Conservation (phyloP, 331 rosid species). For the Malus hybrid region DNA sequence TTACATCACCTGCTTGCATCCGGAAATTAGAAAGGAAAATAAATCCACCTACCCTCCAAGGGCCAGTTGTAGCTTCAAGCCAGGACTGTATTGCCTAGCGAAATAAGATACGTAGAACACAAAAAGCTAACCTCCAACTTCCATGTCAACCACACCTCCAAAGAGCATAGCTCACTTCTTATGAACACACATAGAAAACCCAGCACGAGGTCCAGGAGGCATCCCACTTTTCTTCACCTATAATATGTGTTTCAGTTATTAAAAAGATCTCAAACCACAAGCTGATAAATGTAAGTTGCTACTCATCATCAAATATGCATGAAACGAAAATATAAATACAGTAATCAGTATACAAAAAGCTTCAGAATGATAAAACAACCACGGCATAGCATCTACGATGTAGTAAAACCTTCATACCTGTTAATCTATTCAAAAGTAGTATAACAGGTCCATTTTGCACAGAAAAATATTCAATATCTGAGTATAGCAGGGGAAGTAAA, state of each 20-base stretch:
- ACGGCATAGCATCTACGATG: background rate
- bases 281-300: background rate
- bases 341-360: background rate
- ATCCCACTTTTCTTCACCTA: conserved; percentile 95
- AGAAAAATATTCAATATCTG: background rate
- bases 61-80: conserved; percentile 9
- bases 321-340: background rate
- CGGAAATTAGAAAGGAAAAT: conserved; percentile 1
- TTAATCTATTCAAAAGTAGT: background rate
- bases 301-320: background rate
- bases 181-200: conserved; percentile 92
- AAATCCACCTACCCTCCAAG: background rate
- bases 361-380: background rate
- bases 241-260: conserved; percentile 10
- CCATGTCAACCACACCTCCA: conserved; percentile 98
- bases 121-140: conserved; percentile 65
- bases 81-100: conserved; percentile 10
- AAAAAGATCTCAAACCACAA: conserved; percentile 3
- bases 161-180: conserved; percentile 84
- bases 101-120: background rate
- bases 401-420: background rate
- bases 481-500: background rate
- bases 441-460: background rate
- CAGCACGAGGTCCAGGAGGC: conserved; percentile 99
- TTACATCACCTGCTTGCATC: conserved; percentile 64